phyloP scores from a whole-genome alignment of 805 yeast species.

The Suhomyces faveliae region DNA sequence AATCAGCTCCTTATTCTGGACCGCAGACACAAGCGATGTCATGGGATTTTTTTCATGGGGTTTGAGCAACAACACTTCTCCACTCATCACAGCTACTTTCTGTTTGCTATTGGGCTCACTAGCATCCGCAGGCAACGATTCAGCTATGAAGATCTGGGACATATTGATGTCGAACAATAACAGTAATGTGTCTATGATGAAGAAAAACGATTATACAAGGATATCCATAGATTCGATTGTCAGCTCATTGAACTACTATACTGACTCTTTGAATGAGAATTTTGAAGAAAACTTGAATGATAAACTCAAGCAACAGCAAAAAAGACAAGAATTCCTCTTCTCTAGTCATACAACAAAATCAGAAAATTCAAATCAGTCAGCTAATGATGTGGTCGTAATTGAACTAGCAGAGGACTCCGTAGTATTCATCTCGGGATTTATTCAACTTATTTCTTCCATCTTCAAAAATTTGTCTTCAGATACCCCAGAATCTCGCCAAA shows the following conservation, averaged over 20 bases:
- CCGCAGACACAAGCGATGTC: conserved; percentile 47
- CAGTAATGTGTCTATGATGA: conserved; percentile 23
- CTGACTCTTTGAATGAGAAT: conserved; percentile 42
- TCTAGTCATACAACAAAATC: conserved; percentile 13
- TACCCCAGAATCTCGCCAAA: conserved; percentile 20
- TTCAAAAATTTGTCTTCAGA: conserved; percentile 29
- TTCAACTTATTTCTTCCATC: conserved; percentile 54
- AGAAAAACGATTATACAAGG: conserved; percentile 40
- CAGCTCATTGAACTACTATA: conserved; percentile 53
- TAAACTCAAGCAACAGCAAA: conserved; percentile 31
- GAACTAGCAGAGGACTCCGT: conserved; percentile 80
- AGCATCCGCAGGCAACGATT: conserved; percentile 56
- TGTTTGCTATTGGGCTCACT: conserved; percentile 77
- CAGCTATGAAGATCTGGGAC: conserved; percentile 44
- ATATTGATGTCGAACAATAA: conserved; percentile 29
- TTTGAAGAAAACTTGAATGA: conserved; percentile 34
- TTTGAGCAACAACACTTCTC: conserved; percentile 67
- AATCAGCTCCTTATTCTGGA: conserved; percentile 64
- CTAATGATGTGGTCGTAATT: conserved; percentile 33
- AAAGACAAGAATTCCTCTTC: conserved; percentile 34
- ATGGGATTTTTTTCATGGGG: conserved; percentile 91
- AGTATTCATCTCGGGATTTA: conserved; percentile 68
- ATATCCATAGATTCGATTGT: conserved; percentile 58
- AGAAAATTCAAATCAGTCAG: conserved; percentile 22
- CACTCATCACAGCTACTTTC: conserved; percentile 78